Evolutionary conservation across 768 basidiomycete genomes (phyloP).

Genomic region (Mycena albidolilacea): DNA sequence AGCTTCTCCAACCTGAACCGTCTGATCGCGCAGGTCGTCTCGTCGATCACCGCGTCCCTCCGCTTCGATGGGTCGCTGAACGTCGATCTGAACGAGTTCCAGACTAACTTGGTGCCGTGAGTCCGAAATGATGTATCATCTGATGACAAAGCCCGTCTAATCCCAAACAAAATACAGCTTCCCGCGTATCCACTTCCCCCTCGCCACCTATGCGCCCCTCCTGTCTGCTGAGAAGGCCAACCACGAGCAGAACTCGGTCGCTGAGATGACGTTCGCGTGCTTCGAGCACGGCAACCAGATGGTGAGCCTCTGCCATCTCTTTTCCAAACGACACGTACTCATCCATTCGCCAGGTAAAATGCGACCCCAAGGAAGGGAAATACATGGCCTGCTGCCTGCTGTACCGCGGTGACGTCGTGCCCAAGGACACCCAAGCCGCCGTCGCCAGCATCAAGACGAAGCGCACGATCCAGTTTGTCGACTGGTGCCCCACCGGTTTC

Average conservation of each 20-base stretch:
- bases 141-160: conserved; percentile 29
- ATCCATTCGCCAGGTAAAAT: conserved; percentile 62
- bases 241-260: conserved; percentile 97
- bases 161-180: conserved; percentile 64
- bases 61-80: conserved; percentile 98
- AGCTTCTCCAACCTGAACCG: conserved; percentile 96
- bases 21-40: conserved; percentile 98
- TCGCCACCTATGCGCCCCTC: conserved; percentile 96
- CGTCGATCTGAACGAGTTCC: conserved; percentile 98
- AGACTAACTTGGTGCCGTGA: conserved; percentile 97
- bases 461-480: conserved; percentile 97
- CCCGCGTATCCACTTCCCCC: conserved; percentile 98
- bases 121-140: conserved; percentile 49
- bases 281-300: conserved; percentile 98
- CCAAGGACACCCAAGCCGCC: conserved; percentile 95
- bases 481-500: conserved; percentile 99
- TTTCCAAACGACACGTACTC: background rate
- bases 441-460: conserved; percentile 97
- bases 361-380: conserved; percentile 98
- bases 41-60: conserved; percentile 96
- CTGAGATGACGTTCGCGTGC: conserved; percentile 98
- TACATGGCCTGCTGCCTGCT: conserved; percentile 97
- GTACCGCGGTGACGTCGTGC: conserved; percentile 97
- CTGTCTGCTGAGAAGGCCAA: conserved; percentile 95
- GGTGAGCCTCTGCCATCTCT: conserved; percentile 56